Conservation (phyloP, 345 rosid genomes). For the Euclidium syriacum region DNA sequence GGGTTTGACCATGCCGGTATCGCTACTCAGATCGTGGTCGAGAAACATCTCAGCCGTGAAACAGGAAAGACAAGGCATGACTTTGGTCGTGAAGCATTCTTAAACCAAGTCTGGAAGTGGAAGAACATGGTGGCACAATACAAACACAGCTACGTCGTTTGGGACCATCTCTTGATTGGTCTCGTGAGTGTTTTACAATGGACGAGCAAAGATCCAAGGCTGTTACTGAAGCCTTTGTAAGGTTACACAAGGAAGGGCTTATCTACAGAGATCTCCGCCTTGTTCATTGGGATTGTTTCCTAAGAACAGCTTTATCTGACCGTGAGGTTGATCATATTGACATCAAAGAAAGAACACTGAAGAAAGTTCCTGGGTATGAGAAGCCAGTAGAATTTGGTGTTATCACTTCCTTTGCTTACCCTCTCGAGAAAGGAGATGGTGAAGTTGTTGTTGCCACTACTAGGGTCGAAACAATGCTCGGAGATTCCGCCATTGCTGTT, state of each 20-base stretch:
- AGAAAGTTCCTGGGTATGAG: constrained; percentile 63
- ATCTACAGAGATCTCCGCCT: constrained; percentile 72
- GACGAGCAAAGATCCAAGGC: constrained; percentile 77
- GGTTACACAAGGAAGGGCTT: constrained; percentile 54
- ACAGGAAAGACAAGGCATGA: constrained; percentile 60
- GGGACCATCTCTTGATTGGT: constrained; percentile 91
- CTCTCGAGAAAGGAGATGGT: constrained; percentile 52
- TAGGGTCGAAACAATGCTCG: constrained; percentile 87
- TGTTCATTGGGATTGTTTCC: constrained; percentile 76
- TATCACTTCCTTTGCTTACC: constrained; percentile 74
- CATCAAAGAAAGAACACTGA: constrained; percentile 48
- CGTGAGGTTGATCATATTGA: constrained; percentile 74
- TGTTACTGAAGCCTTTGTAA: constrained; percentile 65
- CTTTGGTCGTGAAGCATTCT: constrained; percentile 69
- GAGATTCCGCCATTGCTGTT: constrained; percentile 81
- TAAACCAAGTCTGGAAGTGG: constrained; percentile 82
- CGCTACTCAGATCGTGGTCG: constrained; percentile 84
- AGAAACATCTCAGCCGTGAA: constrained; percentile 67
- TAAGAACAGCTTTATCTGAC: constrained; percentile 67
- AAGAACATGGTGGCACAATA: constrained; percentile 63
- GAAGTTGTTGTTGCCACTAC: constrained; percentile 91
- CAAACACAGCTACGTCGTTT: constrained; percentile 52
- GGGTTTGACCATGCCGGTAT: constrained; percentile 90
- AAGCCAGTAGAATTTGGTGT: constrained; percentile 78
- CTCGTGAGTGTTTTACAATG: constrained; percentile 93